Evolutionary conservation across 2,329 filamentous ascomycete species (phyloP).

Genomic region (Parafenestella ontariensis): DNA sequence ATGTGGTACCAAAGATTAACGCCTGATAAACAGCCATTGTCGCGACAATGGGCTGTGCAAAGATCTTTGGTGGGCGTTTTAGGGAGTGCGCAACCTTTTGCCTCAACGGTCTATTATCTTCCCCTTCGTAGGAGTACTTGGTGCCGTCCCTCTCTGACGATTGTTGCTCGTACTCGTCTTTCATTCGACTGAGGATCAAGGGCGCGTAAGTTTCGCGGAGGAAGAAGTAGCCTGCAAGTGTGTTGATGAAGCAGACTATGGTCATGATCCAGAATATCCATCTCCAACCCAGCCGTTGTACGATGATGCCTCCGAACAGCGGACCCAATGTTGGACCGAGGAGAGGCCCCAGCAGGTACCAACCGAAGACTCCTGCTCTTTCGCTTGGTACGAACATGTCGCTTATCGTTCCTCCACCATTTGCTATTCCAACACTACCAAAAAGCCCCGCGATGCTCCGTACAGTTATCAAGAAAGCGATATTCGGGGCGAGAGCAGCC

Average conservation of each 20-base stretch:
- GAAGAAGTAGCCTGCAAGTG: constrained; percentile 52
- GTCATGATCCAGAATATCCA: constrained; percentile 59
- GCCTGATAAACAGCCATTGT: constrained; percentile 57
- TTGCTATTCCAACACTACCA: constrained; percentile 58
- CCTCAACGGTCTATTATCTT: constrained; percentile 49
- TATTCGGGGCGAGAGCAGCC: constrained; percentile 56
- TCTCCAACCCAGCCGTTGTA: constrained; percentile 55
- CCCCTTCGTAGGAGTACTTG: constrained; percentile 53
- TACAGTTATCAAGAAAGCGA: constrained; percentile 53
- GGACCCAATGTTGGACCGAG: constrained; percentile 54
- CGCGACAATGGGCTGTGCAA: constrained; percentile 55
- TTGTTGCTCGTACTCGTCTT: constrained; percentile 43
- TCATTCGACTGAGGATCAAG: constrained; percentile 48
- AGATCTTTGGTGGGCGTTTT: constrained; percentile 51
- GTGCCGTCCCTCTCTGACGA: constrained; percentile 26
- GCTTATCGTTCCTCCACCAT: constrained; percentile 60
- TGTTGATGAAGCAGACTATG: constrained; percentile 53
- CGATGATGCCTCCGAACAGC: constrained; percentile 54
- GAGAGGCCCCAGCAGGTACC: constrained; percentile 54
- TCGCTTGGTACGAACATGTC: constrained; percentile 59
- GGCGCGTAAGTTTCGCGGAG: constrained; percentile 56
- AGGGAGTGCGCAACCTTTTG: constrained; percentile 49
- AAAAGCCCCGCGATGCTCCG: constrained; percentile 59
- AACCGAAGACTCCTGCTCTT: constrained; percentile 56
- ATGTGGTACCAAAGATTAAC: constrained; percentile 57